Base-by-base conservation (phyloP, 2,329 filamentous ascomycete species). In the Stachybotrys elegans region DNA sequence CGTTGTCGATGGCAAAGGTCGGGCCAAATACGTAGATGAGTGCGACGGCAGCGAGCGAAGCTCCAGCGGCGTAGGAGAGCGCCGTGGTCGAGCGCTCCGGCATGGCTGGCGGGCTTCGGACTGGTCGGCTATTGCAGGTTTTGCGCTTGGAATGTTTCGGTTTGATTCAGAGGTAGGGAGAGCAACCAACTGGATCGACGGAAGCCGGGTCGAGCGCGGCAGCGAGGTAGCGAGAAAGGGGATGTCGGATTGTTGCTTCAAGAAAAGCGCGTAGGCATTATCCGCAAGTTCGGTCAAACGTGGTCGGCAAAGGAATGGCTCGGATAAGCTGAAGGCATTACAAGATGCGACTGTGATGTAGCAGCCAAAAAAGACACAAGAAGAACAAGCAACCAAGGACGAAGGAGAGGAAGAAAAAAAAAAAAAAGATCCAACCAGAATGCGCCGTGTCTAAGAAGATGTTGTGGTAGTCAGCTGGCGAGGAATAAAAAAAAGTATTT, bases 1-100 rank as follows among this genome's bases (percentile, higher is more conserved):
- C 86, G 60, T 84, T 83, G 68, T 98, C 92, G 63, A 97, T 84
- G 57, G 95, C 88, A 67, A 92, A 97, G 42, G 91, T 97, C n/a
- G 93, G 93, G 8, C 86, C 90, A 68, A 98, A 97, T 56, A 97
- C 92, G 68, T 97, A 98, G 63, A 97, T 88, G 46, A 97, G 80
- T 23, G 93, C 92, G 50, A 95, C 88, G 49, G 93, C 93, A 44
- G 93, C 93, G 50, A 98, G 84, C 43, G 91, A 95, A 48, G 92
- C 93, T 56, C 92, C 92, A 47, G 92, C 93, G 58, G 93, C 93
- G 69, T 98, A 98, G 36, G 88, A 89, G 56, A 89, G 88, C 57
- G 68, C 65, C 21, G 63, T 62, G 43, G 54, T 51, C 46, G 64
- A 56, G 49, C 63, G 67, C 40, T 66, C 62, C 46, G 60, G 62